Conservation (phyloP, 345 rosid genomes). For the Brassica rapa region DNA sequence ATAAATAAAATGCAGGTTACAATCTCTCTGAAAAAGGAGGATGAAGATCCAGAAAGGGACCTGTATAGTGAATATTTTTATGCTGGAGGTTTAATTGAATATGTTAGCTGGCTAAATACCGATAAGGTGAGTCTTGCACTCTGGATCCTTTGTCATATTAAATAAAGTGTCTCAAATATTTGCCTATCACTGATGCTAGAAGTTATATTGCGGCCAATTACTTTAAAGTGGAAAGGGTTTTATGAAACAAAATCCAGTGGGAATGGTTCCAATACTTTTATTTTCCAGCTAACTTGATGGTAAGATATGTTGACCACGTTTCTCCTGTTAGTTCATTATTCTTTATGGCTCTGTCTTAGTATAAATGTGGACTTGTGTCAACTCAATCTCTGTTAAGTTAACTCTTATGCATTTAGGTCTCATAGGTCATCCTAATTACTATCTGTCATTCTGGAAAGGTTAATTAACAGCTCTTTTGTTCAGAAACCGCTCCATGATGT, state of each 20-base stretch:
- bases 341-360: constrained; percentile 10
- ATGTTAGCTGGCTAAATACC: constrained; percentile 83
- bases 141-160: constrained; percentile 11
- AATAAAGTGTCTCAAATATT: constrained; percentile 9
- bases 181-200: constrained; percentile 1
- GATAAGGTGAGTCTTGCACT: constrained; percentile 63
- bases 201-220: not conserved
- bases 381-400: constrained; percentile 21
- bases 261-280: not conserved
- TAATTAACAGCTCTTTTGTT: constrained; percentile 38
- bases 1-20: constrained; percentile 59
- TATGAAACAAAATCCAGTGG: not conserved
- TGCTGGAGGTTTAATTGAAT: constrained; percentile 87
- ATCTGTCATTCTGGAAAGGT: constrained; percentile 13
- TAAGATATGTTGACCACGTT: constrained; percentile 11
- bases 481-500: constrained; percentile 89
- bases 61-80: constrained; percentile 67
- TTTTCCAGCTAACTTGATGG: constrained; percentile 19
- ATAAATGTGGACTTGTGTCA: not conserved
- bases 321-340: constrained; percentile 2
- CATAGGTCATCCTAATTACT: constrained; percentile 15
- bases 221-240: not conserved
- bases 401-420: constrained; percentile 16
- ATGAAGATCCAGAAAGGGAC: constrained; percentile 55
- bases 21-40: constrained; percentile 65